Base-by-base conservation (phyloP, 192 early-diverging fungal species). In the Backusella parvicylindrica region DNA sequence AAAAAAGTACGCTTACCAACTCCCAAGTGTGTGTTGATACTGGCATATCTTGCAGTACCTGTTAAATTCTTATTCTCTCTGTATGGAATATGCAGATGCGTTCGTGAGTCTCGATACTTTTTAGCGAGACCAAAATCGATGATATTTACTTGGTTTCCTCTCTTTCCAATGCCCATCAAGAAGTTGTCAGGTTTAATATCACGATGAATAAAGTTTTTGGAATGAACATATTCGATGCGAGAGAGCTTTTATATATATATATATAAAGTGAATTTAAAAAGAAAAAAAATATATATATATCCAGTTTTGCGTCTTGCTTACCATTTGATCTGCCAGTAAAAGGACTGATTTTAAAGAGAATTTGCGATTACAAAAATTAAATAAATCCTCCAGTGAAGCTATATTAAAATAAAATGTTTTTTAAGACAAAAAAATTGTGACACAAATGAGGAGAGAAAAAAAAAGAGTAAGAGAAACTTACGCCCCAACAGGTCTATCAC, bases 141-240 rank as follows among this genome's bases (percentile, higher is more conserved):
- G 43, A 96, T 86, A 74, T 95, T 89, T 15, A 96, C 92, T 75
- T 94, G 89, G 75, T 94, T 92, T 64, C 90, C 89, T 74, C 91
- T 90, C 79, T 92, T 93, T 30, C 91, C 92, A 79, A 93, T 90
- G 64, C 94, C 94, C 91, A 95, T 93, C 65, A 96, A 78, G 73
- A 96, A 95, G 89, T 96, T 96, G 79, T 95, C 94, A 2, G 93
- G 93, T 79, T 95, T 94, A 75, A 94, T 94, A 77, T 93, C 93
- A 72, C 95, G 89, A 79, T 96, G 94, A 79, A 96, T 94, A 73
- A 96, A 93, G 77, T 92, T 91, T 82, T 93, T 94, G 72, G 83
- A 85, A 79, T 93, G 92, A 63, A 92, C 87, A 68, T 89, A 88
- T 79, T 92, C 89, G 73, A 93, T 84, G 69, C 90, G 85, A 53